phyloP scores from a whole-genome alignment of 2,329 filamentous ascomycete species.

The Penicillium aurantiogriseum region DNA sequence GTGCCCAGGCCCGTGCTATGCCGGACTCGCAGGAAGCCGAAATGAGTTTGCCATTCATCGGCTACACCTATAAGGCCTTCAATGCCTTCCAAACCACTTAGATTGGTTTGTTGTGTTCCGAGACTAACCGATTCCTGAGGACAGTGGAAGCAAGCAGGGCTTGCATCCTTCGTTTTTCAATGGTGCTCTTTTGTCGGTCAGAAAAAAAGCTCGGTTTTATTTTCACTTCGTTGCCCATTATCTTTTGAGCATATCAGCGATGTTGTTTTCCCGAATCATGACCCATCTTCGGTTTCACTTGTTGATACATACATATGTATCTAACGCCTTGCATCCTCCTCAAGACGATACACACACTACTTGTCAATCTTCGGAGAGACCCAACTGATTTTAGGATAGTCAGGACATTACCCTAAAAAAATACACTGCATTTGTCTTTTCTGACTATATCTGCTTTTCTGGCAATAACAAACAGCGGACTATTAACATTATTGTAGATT shows the following conservation, averaged over 20 bases:
- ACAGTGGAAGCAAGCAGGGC: conserved; percentile 33
- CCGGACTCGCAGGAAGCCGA: conserved; percentile 80
- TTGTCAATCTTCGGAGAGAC: background rate
- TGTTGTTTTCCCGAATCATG: conserved; percentile 25
- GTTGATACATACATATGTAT: conserved; percentile 21
- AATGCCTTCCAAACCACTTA: conserved; percentile 58
- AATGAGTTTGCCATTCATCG: conserved; percentile 94
- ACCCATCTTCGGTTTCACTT: conserved; percentile 27
- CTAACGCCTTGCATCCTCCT: conserved; percentile 15
- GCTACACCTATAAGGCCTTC: conserved; percentile 98
- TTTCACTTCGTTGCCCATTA: conserved; percentile 26
- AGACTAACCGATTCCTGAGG: conserved; percentile 5
- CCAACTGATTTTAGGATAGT: conserved; percentile 1
- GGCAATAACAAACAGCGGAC: background rate
- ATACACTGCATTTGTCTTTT: background rate
- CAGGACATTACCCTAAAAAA: background rate
- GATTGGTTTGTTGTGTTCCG: conserved; percentile 20
- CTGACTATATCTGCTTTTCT: background rate
- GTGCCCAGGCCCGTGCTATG: conserved; percentile 74
- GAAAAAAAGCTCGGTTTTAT: conserved; percentile 22
- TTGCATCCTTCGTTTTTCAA: conserved; percentile 29
- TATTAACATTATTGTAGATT: background rate
- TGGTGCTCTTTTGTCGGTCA: conserved; percentile 19
- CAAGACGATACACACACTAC: conserved; percentile 6
- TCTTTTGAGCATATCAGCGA: conserved; percentile 39